Evolutionary conservation across 1,284 basidiomycete species (phyloP), one percentile per base, ranked within the genome.

Genomic region (Stygiomarasmius scandens): DNA sequence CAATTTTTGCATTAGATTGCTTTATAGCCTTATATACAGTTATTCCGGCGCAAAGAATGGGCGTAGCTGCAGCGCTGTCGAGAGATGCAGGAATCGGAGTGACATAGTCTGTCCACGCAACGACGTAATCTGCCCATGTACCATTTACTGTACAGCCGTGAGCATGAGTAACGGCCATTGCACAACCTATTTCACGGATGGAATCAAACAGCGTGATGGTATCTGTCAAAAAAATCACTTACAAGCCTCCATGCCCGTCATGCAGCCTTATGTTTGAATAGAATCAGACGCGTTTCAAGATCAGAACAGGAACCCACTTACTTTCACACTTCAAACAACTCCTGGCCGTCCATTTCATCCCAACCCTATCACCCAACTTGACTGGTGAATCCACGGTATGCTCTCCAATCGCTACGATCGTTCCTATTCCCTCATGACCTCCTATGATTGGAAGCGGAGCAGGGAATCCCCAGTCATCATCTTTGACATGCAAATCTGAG

Each of bases 291-390:
- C 78, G 0, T 79, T n/a, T n/a, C n/a, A n/a, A n/a, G n/a, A n/a
- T n/a, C n/a, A 20, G 45, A 23, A 32, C 5, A 32, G 12, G 29
- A 32, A 32, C 6, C 29, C 5, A 32, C 29, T 32, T 32, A 32
- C 29, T 16, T 16, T 41, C 38, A n/a, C 38, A 41, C 72, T 78
- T 75, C 63, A 83, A 65, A 58, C 83, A 93, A 2, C 80, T 77
- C 59, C 81, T 78, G 8, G 84, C 87, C 58, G 88, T 74, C 84
- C 86, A 88, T 66, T 93, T 93, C 69, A 93, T 74, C 2, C 91
- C 90, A 49, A 93, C 90, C 23, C 83, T 73, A 64, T 90, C 85
- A n/a, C 87, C 85, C 38, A 90, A 56, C 50, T 78, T 77, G 43
- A 83, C 76, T 8, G 74, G 63, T n/a, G 77, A 77, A 23, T 74